Evolutionary conservation across 768 basidiomycete genomes (phyloP), one percentile per base, ranked within the genome.

Genomic region (Cytidiella melzeri): DNA sequence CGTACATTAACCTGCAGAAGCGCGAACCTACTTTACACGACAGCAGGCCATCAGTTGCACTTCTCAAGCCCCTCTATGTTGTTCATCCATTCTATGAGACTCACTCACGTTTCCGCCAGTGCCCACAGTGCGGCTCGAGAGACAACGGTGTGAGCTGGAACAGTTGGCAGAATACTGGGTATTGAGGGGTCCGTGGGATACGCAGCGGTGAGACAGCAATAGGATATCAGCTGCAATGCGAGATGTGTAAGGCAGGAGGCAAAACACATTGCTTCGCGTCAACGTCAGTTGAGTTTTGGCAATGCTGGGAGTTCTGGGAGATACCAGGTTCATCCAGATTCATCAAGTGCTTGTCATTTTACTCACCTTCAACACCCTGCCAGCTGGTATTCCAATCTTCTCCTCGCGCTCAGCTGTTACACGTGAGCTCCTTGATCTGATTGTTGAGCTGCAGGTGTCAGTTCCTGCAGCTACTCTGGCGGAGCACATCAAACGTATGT

Each of bases 11-110:
- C n/a, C n/a, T n/a, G n/a, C n/a, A n/a, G n/a, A n/a, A n/a, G n/a
- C n/a, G n/a, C n/a, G n/a, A n/a, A n/a, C n/a, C n/a, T n/a, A n/a
- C n/a, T n/a, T n/a, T n/a, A n/a, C n/a, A n/a, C n/a, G n/a, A n/a
- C n/a, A n/a, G n/a, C n/a, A n/a, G n/a, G n/a, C n/a, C n/a, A n/a
- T n/a, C n/a, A n/a, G n/a, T n/a, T n/a, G n/a, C n/a, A n/a, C n/a
- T n/a, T n/a, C n/a, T n/a, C n/a, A n/a, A n/a, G n/a, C n/a, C n/a
- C n/a, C n/a, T n/a, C n/a, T 34, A 34, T 34, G 30, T 61, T 5
- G 45, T 63, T 9, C 61, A 63, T 45, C 61, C 61, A 0, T 49
- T 59, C 30, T 63, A 50, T 45, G 59, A 54, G 30, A 50, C 55
- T 0, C 13, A 20, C 5, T 12, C 7, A 15, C 20, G 28, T 1